These are phyloP conservation scores for Xylaria sp. DNA, from an alignment of 2,329 filamentous ascomycete species.

Conservation along the genomic window DNA sequence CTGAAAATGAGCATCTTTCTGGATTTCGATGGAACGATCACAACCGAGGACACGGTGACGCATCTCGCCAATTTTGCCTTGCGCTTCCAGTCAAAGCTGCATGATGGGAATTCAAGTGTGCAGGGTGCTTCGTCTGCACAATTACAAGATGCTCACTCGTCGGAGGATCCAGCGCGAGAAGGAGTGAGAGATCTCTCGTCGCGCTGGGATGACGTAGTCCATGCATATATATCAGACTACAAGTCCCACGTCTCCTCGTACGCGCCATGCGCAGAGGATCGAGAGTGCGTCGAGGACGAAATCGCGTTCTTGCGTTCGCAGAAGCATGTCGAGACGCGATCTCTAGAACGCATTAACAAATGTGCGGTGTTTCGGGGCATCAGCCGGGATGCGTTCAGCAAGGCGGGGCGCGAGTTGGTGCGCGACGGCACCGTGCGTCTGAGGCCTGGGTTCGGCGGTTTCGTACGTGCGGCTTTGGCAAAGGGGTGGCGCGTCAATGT, in stretches of 20 bases:
- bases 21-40: conserved; percentile 71
- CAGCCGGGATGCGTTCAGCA: conserved; percentile 47
- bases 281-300: conserved; percentile 49
- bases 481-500: conserved; percentile 56
- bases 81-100: conserved; percentile 37
- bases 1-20: conserved; percentile 56
- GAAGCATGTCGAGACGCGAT: conserved; percentile 58
- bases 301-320: conserved; percentile 56
- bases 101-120: conserved; percentile 8
- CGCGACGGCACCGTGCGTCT: conserved; percentile 51
- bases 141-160: background rate
- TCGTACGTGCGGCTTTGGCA: conserved; percentile 38
- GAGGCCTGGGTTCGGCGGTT: conserved; percentile 55
- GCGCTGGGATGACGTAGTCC: conserved; percentile 59
- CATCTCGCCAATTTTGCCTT: conserved; percentile 60
- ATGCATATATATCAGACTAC: conserved; percentile 58
- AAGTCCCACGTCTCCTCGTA: conserved; percentile 53
- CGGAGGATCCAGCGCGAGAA: background rate
- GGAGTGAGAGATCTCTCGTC: conserved; percentile 49
- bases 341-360: conserved; percentile 57
- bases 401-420: conserved; percentile 55
- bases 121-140: conserved; percentile 24
- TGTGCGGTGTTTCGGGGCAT: conserved; percentile 60
- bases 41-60: conserved; percentile 63
- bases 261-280: conserved; percentile 47